phyloP scores from a whole-genome alignment of 2,329 filamentous ascomycete genomes.

The Alternaria triticina region DNA sequence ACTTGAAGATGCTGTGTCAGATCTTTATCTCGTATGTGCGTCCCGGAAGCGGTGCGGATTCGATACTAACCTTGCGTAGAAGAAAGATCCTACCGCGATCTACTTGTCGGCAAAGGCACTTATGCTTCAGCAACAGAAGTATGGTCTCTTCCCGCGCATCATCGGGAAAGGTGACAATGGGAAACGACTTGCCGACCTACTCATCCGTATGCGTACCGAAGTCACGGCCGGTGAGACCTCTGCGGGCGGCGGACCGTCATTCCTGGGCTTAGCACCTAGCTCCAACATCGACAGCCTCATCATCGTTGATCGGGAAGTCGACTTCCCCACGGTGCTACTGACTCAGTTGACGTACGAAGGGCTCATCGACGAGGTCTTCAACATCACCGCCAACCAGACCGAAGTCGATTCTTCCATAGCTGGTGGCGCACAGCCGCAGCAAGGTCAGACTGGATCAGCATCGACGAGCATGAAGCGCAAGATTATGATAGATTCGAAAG shows the following conservation, averaged over 20 bases:
- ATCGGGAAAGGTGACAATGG: slow-evolving; percentile 96
- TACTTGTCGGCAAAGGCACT: slow-evolving; percentile 88
- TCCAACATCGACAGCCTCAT: slow-evolving; percentile 88
- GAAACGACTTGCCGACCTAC: slow-evolving; percentile 82
- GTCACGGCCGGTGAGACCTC: slow-evolving; percentile 78
- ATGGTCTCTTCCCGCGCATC: slow-evolving; percentile 93
- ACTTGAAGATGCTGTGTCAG: slow-evolving; percentile 82
- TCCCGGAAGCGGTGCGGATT: not conserved
- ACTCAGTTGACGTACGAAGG: slow-evolving; percentile 98
- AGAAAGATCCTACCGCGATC: slow-evolving; percentile 88
- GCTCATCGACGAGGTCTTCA: slow-evolving; percentile 90
- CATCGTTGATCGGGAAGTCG: slow-evolving; percentile 93
- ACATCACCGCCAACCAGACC: slow-evolving; percentile 88
- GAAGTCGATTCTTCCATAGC: slow-evolving; percentile 92
- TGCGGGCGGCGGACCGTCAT: slow-evolving; percentile 59
- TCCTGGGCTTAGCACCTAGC: slow-evolving; percentile 79
- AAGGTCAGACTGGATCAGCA: slow-evolving; percentile 56
- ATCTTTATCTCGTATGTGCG: slow-evolving; percentile 75
- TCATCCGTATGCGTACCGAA: slow-evolving; percentile 91
- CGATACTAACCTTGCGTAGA: slow-evolving; percentile 51
- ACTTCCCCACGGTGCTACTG: slow-evolving; percentile 88
- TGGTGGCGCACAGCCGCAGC: slow-evolving; percentile 70
- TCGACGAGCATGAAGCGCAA: slow-evolving; percentile 76
- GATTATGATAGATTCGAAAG: slow-evolving; percentile 85
- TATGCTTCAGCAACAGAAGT: slow-evolving; percentile 90